Percentiles rank a stretch among this genome's conserved stretches.
phyloP scores from a whole-genome alignment of 164 flowering plant species.

The Houttuynia cordata region DNA sequence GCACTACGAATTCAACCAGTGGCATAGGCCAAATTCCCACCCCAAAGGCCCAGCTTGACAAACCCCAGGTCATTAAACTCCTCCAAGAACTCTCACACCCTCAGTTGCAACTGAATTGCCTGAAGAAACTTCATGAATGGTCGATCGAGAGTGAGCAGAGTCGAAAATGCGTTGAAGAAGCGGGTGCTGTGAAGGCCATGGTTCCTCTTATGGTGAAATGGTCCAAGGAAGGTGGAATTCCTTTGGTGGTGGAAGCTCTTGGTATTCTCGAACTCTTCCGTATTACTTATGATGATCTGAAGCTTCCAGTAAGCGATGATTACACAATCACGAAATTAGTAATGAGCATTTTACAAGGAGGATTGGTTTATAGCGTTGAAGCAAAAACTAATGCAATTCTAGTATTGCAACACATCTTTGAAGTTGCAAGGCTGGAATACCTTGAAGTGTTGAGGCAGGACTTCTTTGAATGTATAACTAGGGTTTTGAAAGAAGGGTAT shows the following conservation, averaged over 20 bases:
- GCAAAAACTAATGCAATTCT: slow-evolving; percentile 21
- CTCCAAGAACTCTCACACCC: slow-evolving; percentile 19
- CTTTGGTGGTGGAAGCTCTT: slow-evolving; percentile 34
- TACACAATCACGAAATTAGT: slow-evolving; percentile 25
- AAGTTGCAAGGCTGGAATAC: slow-evolving; percentile 10
- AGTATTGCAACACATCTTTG: slow-evolving; percentile 24
- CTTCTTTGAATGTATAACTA: slow-evolving; percentile 27
- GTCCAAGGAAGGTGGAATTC: slow-evolving; percentile 1
- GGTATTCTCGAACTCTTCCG: slow-evolving; percentile 18
- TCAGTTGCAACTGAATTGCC: slow-evolving; percentile 7
- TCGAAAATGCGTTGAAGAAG: slow-evolving; percentile 29
- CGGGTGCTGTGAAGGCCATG: slow-evolving; percentile 28
- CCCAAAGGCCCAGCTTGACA: slow-evolving; percentile 20
- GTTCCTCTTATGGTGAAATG: slow-evolving; percentile 11
- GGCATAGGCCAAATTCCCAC: slow-evolving; percentile 38
- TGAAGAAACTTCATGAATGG: slow-evolving; percentile 19
- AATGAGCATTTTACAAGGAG: slow-evolving; percentile 21
- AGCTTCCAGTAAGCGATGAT: slow-evolving; percentile 1
- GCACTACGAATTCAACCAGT: slow-evolving; percentile 28
- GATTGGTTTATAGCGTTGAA: neutral
- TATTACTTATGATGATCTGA: slow-evolving; percentile 8
- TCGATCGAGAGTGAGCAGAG: slow-evolving; percentile 30
- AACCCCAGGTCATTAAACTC: slow-evolving; percentile 20
- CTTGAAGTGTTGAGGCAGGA: slow-evolving; percentile 23
- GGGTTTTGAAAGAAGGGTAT: slow-evolving; percentile 12